These are phyloP conservation scores for Xylaria sp. DNA, from an alignment of 2,329 filamentous ascomycete species.

Conservation along the genomic window DNA sequence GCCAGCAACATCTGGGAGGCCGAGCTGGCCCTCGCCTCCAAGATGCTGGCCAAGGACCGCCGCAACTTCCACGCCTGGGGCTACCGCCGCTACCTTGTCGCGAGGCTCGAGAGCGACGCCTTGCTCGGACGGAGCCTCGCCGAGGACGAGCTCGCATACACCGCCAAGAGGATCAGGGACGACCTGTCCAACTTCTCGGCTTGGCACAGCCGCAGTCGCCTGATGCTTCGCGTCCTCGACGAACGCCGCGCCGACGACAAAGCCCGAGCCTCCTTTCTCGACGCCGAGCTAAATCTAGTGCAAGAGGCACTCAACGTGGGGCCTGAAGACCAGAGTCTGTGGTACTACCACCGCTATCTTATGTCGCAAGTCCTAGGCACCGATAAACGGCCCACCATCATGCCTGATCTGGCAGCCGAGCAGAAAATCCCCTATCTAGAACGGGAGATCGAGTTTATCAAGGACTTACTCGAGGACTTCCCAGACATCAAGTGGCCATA, in stretches of 20 bases:
- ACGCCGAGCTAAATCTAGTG: slow-evolving; percentile 77
- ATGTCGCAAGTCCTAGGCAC: slow-evolving; percentile 68
- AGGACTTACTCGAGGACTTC: slow-evolving; percentile 67
- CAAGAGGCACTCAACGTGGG: slow-evolving; percentile 83
- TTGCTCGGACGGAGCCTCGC: slow-evolving; percentile 67
- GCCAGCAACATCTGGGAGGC: slow-evolving; percentile 78
- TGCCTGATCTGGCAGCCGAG: slow-evolving; percentile 63
- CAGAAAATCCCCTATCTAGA: slow-evolving; percentile 71
- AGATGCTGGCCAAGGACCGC: slow-evolving; percentile 85
- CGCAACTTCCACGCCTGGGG: slow-evolving; percentile 98
- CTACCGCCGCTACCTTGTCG: slow-evolving; percentile 80
- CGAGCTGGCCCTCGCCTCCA: slow-evolving; percentile 80
- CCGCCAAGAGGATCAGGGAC: slow-evolving; percentile 81
- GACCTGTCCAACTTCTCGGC: slow-evolving; percentile 96
- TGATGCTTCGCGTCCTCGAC: slow-evolving; percentile 77
- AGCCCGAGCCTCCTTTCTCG: slow-evolving; percentile 71
- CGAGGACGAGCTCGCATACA: slow-evolving; percentile 86
- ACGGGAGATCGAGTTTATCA: slow-evolving; percentile 75
- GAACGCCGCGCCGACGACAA: slow-evolving; percentile 70
- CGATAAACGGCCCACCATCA: slow-evolving; percentile 61
- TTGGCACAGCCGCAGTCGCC: slow-evolving; percentile 88
- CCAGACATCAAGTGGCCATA: slow-evolving; percentile 76
- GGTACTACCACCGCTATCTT: slow-evolving; percentile 94
- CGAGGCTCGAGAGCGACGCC: slow-evolving; percentile 68
- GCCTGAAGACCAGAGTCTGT: slow-evolving; percentile 92